Percentiles rank a stretch among this genome's conserved stretches.
Evolutionary conservation across 768 basidiomycete genomes (phyloP).

Genomic region (Pulveroboletus sp.): DNA sequence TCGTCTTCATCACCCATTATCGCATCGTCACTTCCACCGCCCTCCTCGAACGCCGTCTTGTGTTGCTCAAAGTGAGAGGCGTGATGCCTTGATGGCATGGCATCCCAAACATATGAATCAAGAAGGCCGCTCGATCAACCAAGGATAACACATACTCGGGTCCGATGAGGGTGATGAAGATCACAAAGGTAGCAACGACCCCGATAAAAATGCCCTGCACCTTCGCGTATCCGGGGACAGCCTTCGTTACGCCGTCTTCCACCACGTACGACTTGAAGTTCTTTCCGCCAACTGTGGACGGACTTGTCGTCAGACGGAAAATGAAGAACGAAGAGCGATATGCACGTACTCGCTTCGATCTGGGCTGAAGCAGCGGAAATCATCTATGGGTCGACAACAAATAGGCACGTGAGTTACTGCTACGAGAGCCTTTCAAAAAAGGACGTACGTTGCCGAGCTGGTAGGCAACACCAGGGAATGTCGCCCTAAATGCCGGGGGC

Average conservation of each 20-base stretch:
- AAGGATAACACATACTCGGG: slow-evolving; percentile 53
- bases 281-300: slow-evolving; percentile 52
- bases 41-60: slow-evolving; percentile 75
- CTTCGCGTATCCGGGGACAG: slow-evolving; percentile 62
- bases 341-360: slow-evolving; percentile 63
- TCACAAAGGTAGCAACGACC: slow-evolving; percentile 68
- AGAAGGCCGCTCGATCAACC: neutral
- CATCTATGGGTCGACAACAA: slow-evolving; percentile 34
- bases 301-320: neutral
- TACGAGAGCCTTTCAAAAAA: neutral
- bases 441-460: slow-evolving; percentile 63
- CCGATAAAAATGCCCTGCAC: slow-evolving; percentile 90
- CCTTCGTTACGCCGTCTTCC: slow-evolving; percentile 34
- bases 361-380: slow-evolving; percentile 72
- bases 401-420: neutral
- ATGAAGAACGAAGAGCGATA: neutral
- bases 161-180: slow-evolving; percentile 73
- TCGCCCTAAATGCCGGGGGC: slow-evolving; percentile 84
- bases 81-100: slow-evolving; percentile 48
- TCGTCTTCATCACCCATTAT: slow-evolving; percentile 24
- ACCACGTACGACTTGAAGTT: slow-evolving; percentile 48
- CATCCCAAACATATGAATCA: neutral
- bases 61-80: slow-evolving; percentile 81
- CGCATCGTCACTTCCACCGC: slow-evolving; percentile 51
- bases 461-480: slow-evolving; percentile 83